Base-by-base conservation (phyloP, 106 monocot species). In the Apostasia ramifera region DNA sequence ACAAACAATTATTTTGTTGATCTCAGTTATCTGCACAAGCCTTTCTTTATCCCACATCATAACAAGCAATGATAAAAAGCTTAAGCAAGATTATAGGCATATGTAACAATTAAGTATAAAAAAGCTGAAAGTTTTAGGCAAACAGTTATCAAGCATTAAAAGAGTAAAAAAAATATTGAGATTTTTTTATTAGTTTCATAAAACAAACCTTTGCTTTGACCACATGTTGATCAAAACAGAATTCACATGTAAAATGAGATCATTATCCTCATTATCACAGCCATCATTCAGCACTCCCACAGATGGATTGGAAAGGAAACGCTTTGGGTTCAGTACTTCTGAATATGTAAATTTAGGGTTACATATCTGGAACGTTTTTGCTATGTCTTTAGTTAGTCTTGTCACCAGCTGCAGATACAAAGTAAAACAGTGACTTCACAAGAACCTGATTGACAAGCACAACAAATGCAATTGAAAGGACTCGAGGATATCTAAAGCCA, bases 221-320 rank as follows among this genome's bases (percentile, higher is more conserved):
- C n/a, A 68, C 12, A 45, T 45, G 80, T 89, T 93, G 52, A 86
- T 64, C 85, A 98, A 66, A 68, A 79, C 82, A 63, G 78, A 71
- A 67, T 93, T 90, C 60, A 82, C 84, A 78, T 85, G 72, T 69
- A 98, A 85, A 60, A 98, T 85, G 50, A 98, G 87, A 75, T 98
- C 93, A 63, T 93, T 90, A 73, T 90, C 90, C 52, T 57, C 81
- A 81, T 98, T 98, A 66, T 98, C 98, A 75, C 72, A 66, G 5
- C 93, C 93, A 68, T 93, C 87, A 80, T 98, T 98, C 51, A 75
- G 73, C 40, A 88, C 87, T 60, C 88, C 87, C 76, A 59, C 74
- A 40, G 92, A 81, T 63, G 98, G 93, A 61, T 85, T 87, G 2
- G 93, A 87, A 61, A 98, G 83, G 62, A 75, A 98, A 13, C 83